These are phyloP conservation scores for Phytopythium aichiense DNA, from an alignment of 352 stramenopile species.

Conservation along the genomic window DNA sequence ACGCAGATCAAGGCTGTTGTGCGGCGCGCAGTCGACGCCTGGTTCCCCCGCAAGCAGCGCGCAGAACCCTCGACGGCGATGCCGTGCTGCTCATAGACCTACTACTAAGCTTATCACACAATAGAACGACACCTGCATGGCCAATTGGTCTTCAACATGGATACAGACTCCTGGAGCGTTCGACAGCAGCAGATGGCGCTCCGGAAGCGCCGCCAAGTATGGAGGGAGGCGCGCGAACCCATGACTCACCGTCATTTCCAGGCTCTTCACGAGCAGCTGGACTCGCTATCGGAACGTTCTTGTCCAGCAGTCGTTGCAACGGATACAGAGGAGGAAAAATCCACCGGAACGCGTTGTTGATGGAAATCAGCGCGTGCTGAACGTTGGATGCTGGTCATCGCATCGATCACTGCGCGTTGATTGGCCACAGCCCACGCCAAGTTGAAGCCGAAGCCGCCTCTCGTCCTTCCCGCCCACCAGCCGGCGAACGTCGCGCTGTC, in stretches of 20 bases:
- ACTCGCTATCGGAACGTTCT: background rate
- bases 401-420: too few species aligned
- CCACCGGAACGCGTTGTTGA: background rate
- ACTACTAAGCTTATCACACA: background rate
- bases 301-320: background rate
- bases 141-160: background rate
- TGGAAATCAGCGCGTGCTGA: background rate
- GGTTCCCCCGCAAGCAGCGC: background rate
- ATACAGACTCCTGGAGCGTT: background rate
- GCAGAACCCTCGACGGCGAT: background rate
- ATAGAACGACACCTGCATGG: background rate
- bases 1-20: background rate
- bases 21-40: slow-evolving; percentile 2
- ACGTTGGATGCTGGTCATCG: background rate
- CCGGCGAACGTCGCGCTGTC: too few species aligned
- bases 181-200: background rate
- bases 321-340: background rate
- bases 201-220: background rate
- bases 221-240: background rate
- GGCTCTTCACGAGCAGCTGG: background rate
- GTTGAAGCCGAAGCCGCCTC: background rate
- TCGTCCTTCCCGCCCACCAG: background rate
- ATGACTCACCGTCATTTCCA: background rate
- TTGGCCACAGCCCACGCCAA: background rate
- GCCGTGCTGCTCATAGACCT: background rate